A percentile compares a stretch with the other conserved stretches of the same genome.
Conservation (phyloP, 2,329 filamentous ascomycete species). For the Cytospora paraplurivora region DNA sequence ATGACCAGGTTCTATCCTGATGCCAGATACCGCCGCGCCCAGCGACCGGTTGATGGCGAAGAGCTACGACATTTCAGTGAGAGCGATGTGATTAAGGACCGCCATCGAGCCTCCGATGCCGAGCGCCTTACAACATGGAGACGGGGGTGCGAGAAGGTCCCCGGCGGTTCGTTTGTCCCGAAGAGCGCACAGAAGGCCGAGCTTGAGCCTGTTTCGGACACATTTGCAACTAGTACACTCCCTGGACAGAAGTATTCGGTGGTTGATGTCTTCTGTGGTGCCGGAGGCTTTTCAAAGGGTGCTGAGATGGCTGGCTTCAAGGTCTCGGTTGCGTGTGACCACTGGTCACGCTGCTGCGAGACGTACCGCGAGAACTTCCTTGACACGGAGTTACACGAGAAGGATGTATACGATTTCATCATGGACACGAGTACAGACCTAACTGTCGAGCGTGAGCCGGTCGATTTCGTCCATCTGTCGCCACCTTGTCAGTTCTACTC, state of each 20-base stretch:
- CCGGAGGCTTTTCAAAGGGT: constrained; percentile 69
- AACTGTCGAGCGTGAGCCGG: constrained; percentile 43
- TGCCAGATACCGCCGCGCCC: constrained; percentile 30
- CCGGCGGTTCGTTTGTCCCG: constrained; percentile 43
- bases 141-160: constrained; percentile 37
- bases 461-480: constrained; percentile 72
- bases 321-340: constrained; percentile 66
- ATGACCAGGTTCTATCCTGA: constrained; percentile 40
- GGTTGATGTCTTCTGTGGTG: constrained; percentile 73
- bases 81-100: constrained; percentile 34
- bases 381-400: constrained; percentile 49
- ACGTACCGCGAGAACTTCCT: constrained; percentile 64
- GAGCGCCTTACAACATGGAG: constrained; percentile 42
- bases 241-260: constrained; percentile 60
- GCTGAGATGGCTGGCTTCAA: constrained; percentile 60
- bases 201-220: neutral
- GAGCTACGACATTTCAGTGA: constrained; percentile 37
- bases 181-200: constrained; percentile 20
- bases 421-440: constrained; percentile 30
- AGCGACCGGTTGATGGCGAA: constrained; percentile 40
- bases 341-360: constrained; percentile 54
- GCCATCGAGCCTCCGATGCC: constrained; percentile 33
- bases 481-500: constrained; percentile 80
- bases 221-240: constrained; percentile 10
- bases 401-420: constrained; percentile 54